Evolutionary conservation across 2,329 filamentous ascomycete genomes (phyloP).

Genomic region (Trichophyton mentagrophytes): DNA sequence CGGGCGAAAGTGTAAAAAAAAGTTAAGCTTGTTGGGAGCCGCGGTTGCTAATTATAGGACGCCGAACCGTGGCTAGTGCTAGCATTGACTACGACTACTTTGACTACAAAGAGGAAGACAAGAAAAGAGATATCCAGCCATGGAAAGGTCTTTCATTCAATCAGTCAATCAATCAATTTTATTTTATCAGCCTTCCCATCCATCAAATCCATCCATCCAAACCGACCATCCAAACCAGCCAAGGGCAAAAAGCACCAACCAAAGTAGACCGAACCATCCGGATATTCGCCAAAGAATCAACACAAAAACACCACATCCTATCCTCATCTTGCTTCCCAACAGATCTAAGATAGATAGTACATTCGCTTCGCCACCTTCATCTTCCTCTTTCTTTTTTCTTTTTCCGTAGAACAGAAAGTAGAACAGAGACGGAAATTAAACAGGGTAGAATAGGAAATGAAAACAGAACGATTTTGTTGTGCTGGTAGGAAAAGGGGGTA

Average conservation of each 20-base stretch:
- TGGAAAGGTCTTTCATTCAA: conserved; percentile 3
- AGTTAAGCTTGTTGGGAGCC: background rate
- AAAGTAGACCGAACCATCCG: background rate
- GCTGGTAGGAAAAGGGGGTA: background rate
- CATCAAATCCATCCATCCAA: background rate
- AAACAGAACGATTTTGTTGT: background rate
- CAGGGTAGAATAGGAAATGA: background rate
- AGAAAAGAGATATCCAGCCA: conserved; percentile 2
- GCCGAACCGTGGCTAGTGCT: no score
- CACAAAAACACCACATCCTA: background rate
- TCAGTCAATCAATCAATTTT: no score
- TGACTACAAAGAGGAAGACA: no score
- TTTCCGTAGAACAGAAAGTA: background rate
- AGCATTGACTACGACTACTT: no score
- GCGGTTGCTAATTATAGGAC: background rate
- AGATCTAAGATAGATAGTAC: conserved; percentile 3
- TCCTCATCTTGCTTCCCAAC: background rate
- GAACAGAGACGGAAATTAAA: background rate
- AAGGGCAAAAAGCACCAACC: background rate
- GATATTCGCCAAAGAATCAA: background rate
- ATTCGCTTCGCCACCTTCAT: background rate
- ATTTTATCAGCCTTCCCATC: conserved; percentile 1
- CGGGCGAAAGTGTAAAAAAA: background rate
- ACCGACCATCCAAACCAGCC: no score
- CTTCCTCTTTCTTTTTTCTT: background rate